Conservation (phyloP, 1,139 yeast species). For the Blastobotrys arbuscula region DNA sequence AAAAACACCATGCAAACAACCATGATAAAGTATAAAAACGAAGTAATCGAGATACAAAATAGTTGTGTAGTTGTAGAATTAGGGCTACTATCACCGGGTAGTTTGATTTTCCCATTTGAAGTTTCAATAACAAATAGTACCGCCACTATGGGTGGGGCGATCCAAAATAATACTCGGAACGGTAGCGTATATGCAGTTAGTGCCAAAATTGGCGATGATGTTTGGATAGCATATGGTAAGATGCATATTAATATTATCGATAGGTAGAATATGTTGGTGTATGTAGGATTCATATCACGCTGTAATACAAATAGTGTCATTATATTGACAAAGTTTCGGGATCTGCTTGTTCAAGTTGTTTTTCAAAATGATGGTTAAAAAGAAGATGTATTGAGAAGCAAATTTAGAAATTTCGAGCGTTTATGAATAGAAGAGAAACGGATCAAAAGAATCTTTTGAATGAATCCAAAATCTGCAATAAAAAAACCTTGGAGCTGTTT, state of each 20-base stretch:
- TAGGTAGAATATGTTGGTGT: neutral
- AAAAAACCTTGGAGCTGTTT: too few species aligned
- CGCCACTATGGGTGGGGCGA: neutral
- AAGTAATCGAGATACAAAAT: neutral
- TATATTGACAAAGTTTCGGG: too few species aligned
- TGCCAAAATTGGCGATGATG: conserved; percentile 1
- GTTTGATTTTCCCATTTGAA: neutral
- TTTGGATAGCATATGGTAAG: neutral
- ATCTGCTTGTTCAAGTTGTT: too few species aligned
- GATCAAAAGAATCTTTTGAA: too few species aligned
- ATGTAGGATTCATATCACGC: neutral
- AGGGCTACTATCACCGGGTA: neutral
- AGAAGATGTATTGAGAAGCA: too few species aligned
- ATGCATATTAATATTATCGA: neutral
- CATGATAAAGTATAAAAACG: neutral
- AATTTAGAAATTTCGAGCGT: too few species aligned
- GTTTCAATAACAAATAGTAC: conserved; percentile 1
- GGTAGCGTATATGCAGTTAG: conserved; percentile 5
- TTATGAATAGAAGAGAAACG: too few species aligned
- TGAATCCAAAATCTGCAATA: too few species aligned
- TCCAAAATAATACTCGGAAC: conserved; percentile 2
- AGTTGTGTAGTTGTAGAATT: neutral
- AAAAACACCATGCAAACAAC: conserved; percentile 2
- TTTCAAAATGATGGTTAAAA: too few species aligned
- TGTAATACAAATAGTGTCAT: neutral